phyloP scores from a whole-genome alignment of 2,329 filamentous ascomycete species.

The Pseudogymnoascus sp. region DNA sequence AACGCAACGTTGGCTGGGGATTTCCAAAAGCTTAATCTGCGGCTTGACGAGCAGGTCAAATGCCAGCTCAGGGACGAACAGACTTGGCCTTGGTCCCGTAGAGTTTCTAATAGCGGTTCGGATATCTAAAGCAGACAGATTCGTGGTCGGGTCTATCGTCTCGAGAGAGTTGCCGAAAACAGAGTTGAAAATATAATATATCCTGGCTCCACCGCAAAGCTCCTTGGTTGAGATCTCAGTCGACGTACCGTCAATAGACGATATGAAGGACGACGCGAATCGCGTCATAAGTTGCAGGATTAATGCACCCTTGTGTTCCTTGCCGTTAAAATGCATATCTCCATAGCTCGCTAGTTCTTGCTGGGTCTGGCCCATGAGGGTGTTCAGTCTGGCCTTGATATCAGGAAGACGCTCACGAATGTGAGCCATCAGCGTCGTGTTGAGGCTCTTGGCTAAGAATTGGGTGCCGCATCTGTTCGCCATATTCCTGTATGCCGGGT shows the following conservation, averaged over 20 bases:
- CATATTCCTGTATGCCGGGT: slow-evolving; percentile 96
- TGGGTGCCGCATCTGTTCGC: slow-evolving; percentile 87
- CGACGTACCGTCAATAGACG: slow-evolving; percentile 96
- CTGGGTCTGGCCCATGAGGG: slow-evolving; percentile 98
- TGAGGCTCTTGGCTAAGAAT: slow-evolving; percentile 88
- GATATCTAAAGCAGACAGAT: slow-evolving; percentile 90
- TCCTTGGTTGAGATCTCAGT: slow-evolving; percentile 99
- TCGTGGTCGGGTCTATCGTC: slow-evolving; percentile 90
- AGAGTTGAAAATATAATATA: slow-evolving; percentile 99
- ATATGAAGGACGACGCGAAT: slow-evolving; percentile 95
- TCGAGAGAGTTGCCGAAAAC: slow-evolving; percentile 96
- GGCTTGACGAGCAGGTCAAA: slow-evolving; percentile 97
- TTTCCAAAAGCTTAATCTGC: slow-evolving; percentile 93
- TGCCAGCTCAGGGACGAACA: slow-evolving; percentile 95
- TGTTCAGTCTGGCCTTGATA: slow-evolving; percentile 96
- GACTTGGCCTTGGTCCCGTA: slow-evolving; percentile 85
- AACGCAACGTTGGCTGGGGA: slow-evolving; percentile 91
- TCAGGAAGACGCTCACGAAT: slow-evolving; percentile 93
- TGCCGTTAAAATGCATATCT: slow-evolving; percentile 94
- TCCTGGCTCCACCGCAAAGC: slow-evolving; percentile 85
- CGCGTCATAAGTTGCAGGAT: slow-evolving; percentile 97
- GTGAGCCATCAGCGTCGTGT: slow-evolving; percentile 90
- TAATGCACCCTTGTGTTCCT: slow-evolving; percentile 89
- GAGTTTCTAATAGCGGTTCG: slow-evolving; percentile 97
- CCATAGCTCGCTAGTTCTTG: slow-evolving; percentile 97